phyloP scores from a whole-genome alignment of 2,329 filamentous ascomycete species.

The Tolypocladium cylindrosporum region DNA sequence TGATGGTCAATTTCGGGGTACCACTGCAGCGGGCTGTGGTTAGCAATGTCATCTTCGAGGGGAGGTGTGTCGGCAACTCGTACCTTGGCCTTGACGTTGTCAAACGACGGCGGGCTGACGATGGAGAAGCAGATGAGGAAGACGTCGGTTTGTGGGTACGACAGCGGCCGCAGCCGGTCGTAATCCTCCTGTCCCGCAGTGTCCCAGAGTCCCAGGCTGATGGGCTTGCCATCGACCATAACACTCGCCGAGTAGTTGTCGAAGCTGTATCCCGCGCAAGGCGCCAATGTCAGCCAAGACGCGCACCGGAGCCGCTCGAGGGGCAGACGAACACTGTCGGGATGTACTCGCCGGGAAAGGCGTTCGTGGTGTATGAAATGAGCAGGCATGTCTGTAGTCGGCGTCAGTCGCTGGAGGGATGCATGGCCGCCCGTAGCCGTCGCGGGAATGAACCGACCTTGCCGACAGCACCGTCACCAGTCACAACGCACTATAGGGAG shows the following conservation, averaged over 20 bases:
- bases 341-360: conserved; percentile 99
- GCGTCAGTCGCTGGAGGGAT: conserved; percentile 15
- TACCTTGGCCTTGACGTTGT: conserved; percentile 98
- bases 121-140: conserved; percentile 99
- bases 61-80: conserved; percentile 9
- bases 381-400: conserved; percentile 79
- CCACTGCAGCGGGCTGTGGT: conserved; percentile 51
- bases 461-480: conserved; percentile 96
- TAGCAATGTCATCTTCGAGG: background rate
- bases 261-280: conserved; percentile 48
- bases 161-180: conserved; percentile 85
- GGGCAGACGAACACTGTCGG: conserved; percentile 74
- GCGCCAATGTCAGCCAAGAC: conserved; percentile 1
- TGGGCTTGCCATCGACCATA: conserved; percentile 97
- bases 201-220: conserved; percentile 96
- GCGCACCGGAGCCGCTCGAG: conserved; percentile 2
- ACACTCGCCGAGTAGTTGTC: conserved; percentile 99
- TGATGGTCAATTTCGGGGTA: conserved; percentile 96
- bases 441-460: conserved; percentile 51
- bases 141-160: conserved; percentile 96
- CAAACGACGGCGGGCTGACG: conserved; percentile 93
- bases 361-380: conserved; percentile 98
- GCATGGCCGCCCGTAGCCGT: background rate
- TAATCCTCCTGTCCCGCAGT: conserved; percentile 98
- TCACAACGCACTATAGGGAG: conserved; percentile 77